A percentile compares a stretch with the other conserved stretches of the same genome.
Evolutionary conservation across 2,329 filamentous ascomycete species (phyloP).

Genomic region (Sclerotinia subarctica): DNA sequence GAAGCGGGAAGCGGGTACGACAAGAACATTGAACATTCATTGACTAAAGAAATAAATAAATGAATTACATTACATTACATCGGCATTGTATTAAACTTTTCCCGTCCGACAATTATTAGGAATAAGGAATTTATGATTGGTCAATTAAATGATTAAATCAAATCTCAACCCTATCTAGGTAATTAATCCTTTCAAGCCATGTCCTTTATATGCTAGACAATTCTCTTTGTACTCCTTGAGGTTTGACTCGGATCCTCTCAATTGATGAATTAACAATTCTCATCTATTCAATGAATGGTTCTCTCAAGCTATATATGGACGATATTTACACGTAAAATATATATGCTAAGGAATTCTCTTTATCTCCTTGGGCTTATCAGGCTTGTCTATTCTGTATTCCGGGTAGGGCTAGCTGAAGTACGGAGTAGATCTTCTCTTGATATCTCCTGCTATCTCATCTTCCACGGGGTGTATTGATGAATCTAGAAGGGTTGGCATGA

Average conservation of each 20-base stretch:
- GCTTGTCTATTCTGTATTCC: too few species aligned
- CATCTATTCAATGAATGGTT: too few species aligned
- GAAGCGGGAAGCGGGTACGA: neutral
- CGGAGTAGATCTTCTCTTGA: neutral
- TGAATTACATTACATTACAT: too few species aligned
- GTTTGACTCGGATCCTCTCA: too few species aligned
- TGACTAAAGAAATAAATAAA: neutral
- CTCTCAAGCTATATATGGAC: neutral
- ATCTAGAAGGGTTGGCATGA: neutral
- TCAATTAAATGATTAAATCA: neutral
- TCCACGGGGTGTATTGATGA: neutral
- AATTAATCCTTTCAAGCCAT: neutral
- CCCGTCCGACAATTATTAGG: neutral
- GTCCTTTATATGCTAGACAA: neutral
- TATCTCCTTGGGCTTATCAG: neutral
- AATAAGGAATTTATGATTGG: neutral
- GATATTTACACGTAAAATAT: too few species aligned
- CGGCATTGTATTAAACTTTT: neutral
- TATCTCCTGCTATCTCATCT: neutral
- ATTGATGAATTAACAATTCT: neutral
- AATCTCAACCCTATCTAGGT: neutral
- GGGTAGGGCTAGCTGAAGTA: neutral
- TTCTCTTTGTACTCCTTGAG: too few species aligned
- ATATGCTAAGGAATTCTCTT: neutral
- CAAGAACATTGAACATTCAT: neutral